phyloP scores from a whole-genome alignment of 169 alveolate species.

The Pseudocohnilembus persalinus region DNA sequence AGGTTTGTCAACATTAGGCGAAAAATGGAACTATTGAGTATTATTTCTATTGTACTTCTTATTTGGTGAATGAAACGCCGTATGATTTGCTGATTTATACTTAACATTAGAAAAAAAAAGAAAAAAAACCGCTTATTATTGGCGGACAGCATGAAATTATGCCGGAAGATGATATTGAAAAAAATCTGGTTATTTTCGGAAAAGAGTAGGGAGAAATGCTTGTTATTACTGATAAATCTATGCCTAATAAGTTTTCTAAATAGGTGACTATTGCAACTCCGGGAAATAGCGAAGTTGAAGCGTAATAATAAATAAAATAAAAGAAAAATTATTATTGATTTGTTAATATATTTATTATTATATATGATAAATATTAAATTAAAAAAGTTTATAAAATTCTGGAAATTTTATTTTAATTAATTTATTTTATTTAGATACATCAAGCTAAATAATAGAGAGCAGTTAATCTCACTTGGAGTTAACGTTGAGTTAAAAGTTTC shows the following conservation, averaged over 20 bases:
- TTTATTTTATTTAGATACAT: no score
- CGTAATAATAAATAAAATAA: no score
- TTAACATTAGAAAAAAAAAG: not conserved
- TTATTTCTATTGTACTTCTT: conserved; percentile 12
- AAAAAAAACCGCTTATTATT: not conserved
- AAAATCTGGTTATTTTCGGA: conserved; percentile 11
- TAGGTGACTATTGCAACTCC: not conserved
- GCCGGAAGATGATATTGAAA: conserved; percentile 7
- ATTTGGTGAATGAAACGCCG: conserved; percentile 21
- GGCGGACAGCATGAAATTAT: conserved; percentile 19
- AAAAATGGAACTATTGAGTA: conserved; percentile 16
- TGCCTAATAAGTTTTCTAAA: not conserved
- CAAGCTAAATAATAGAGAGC: not conserved
- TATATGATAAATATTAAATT: no score
- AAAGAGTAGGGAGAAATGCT: conserved; percentile 6
- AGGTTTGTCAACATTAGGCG: not conserved
- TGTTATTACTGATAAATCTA: not conserved
- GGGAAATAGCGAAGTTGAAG: not conserved
- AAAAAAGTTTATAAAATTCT: no score
- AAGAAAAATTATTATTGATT: no score
- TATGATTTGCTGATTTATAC: conserved; percentile 1
- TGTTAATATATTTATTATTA: no score
- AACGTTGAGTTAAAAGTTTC: not conserved
- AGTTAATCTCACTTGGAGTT: not conserved
- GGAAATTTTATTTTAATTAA: no score